Conservation (phyloP, 768 basidiomycete species). For the Tubosaeta brunneosetosa region DNA sequence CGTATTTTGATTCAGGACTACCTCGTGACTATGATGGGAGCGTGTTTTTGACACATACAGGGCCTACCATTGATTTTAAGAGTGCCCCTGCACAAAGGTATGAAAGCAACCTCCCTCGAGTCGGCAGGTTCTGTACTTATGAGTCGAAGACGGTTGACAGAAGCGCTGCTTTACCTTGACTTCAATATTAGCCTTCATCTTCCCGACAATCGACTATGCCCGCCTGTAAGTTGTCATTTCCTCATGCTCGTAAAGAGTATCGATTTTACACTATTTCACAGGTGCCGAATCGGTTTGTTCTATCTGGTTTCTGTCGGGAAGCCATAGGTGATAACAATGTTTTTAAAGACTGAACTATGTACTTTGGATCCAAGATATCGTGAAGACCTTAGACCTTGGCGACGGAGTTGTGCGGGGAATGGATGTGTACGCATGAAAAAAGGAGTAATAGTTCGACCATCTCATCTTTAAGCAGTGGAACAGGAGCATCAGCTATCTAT, state of each 20-base stretch:
- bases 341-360: slow-evolving; percentile 76
- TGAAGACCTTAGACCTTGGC: slow-evolving; percentile 30
- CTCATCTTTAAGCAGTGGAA: slow-evolving; percentile 52
- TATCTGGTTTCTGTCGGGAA: not conserved
- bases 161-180: slow-evolving; percentile 71
- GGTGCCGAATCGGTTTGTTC: slow-evolving; percentile 68
- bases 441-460: not conserved
- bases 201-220: slow-evolving; percentile 74
- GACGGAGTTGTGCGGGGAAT: slow-evolving; percentile 43
- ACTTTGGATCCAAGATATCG: slow-evolving; percentile 75
- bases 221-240: slow-evolving; percentile 57
- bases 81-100: slow-evolving; percentile 68
- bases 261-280: slow-evolving; percentile 21
- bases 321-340: not conserved
- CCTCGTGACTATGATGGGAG: slow-evolving; percentile 15
- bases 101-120: slow-evolving; percentile 1
- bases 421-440: slow-evolving; percentile 57
- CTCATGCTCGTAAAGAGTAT: not conserved
- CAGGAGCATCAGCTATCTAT: slow-evolving; percentile 88
- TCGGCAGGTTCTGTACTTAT: slow-evolving; percentile 1
- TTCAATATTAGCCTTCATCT: slow-evolving; percentile 61
- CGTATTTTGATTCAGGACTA: not conserved
- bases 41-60: slow-evolving; percentile 24
- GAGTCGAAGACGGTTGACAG: slow-evolving; percentile 62
- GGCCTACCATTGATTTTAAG: slow-evolving; percentile 67